Evolutionary conservation across 1,284 basidiomycete genomes (phyloP).

Genomic region (Apiotrichum sp.): DNA sequence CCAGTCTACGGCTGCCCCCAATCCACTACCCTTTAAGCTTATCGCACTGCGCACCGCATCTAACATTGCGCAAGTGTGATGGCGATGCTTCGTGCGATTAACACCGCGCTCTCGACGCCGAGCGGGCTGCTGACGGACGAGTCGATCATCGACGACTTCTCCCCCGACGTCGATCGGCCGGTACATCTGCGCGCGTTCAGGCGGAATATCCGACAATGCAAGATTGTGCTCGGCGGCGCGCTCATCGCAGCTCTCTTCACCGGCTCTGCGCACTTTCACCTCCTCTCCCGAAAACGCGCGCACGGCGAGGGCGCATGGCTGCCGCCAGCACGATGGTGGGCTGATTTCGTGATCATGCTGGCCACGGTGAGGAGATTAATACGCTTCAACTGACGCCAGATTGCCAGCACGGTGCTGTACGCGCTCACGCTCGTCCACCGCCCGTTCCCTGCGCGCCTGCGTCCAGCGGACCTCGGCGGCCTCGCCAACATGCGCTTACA

Average conservation of each 20-base stretch:
- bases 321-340: background rate
- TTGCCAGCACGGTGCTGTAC: conserved; percentile 4
- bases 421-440: conserved; percentile 23
- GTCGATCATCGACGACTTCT: background rate
- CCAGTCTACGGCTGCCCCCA: too few relatives aligned
- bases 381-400: background rate
- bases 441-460: conserved; percentile 20
- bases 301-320: background rate
- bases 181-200: background rate
- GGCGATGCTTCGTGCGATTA: background rate
- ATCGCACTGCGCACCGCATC: too few relatives aligned
- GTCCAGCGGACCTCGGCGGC: conserved; percentile 12
- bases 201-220: conserved; percentile 3
- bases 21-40: too few relatives aligned
- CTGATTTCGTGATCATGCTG: background rate
- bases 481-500: conserved; percentile 15
- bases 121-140: background rate
- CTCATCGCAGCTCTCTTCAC: background rate
- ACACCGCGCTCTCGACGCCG: background rate
- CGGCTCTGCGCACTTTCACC: background rate
- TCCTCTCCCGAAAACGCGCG: background rate
- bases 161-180: background rate
- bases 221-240: background rate
- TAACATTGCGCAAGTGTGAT: background rate
- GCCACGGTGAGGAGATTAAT: background rate